phyloP scores from a whole-genome alignment of 2,329 filamentous ascomycete species.

The Pezicula radicicola region DNA sequence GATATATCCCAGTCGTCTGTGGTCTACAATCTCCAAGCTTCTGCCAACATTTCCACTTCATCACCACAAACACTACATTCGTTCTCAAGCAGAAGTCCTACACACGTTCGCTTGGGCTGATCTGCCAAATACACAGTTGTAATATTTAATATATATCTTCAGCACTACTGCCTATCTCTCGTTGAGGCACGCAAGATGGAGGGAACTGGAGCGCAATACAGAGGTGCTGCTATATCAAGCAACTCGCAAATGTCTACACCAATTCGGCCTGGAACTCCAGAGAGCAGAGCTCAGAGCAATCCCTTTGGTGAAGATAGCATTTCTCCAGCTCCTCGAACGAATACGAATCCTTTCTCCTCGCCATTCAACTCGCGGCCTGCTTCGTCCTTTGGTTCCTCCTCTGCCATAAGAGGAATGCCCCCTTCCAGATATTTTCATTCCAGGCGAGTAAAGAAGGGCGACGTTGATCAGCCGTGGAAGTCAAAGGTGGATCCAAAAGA shows the following conservation, averaged over 20 bases:
- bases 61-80: no score
- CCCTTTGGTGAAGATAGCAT: constrained; percentile 24
- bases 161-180: no score
- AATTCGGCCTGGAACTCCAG: constrained; percentile 34
- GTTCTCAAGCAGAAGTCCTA: no score
- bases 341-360: constrained; percentile 25
- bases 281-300: constrained; percentile 22
- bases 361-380: constrained; percentile 40
- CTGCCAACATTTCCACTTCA: no score
- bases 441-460: constrained; percentile 62
- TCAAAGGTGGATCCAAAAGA: constrained; percentile 71
- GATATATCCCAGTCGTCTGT: no score
- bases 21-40: no score
- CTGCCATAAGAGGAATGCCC: constrained; percentile 26
- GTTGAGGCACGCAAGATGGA: no score
- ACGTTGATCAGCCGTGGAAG: constrained; percentile 75
- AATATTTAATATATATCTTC: no score
- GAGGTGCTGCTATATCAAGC: constrained; percentile 9
- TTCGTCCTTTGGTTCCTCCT: constrained; percentile 38
- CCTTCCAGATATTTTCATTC: constrained; percentile 28
- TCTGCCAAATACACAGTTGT: no score
- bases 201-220: constrained; percentile 8
- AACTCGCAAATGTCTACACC: constrained; percentile 26
- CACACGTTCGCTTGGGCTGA: no score
- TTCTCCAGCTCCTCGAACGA: constrained; percentile 18